Evolutionary conservation across 495 filamentous ascomycete species (phyloP).

Genomic region (Saxophila tyrrhenica): DNA sequence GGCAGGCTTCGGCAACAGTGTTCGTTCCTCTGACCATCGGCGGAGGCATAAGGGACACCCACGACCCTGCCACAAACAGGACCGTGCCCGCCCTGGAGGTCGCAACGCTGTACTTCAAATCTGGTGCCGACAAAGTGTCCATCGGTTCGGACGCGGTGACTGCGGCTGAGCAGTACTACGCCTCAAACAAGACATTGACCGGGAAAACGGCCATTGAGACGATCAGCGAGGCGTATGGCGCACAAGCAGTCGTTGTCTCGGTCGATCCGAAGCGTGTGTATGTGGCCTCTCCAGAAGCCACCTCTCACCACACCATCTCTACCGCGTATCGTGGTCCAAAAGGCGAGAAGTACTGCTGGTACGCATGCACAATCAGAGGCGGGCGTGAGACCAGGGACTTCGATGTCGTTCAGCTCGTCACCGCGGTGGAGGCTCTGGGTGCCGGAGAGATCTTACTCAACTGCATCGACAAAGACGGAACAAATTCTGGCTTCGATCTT

Average conservation of each 20-base stretch:
- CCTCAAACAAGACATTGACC: constrained; percentile 49
- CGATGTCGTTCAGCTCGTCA: constrained; percentile 75
- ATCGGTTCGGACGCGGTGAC: constrained; percentile 91
- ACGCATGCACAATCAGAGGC: constrained; percentile 93
- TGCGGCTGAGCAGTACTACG: constrained; percentile 82
- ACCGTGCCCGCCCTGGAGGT: constrained; percentile 81
- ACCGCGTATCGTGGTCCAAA: constrained; percentile 58
- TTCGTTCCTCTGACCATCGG: constrained; percentile 97
- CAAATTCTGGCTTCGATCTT: constrained; percentile 87
- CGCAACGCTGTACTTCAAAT: constrained; percentile 94
- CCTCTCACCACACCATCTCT: constrained; percentile 64
- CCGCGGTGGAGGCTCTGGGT: constrained; percentile 92
- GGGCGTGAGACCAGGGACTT: constrained; percentile 83
- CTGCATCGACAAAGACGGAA: constrained; percentile 95
- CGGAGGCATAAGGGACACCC: constrained; percentile 83
- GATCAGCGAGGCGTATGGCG: constrained; percentile 87
- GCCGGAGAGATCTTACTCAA: constrained; percentile 90
- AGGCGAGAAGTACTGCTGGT: constrained; percentile 85
- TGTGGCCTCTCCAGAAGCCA: constrained; percentile 58
- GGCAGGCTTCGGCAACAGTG: constrained; percentile 75
- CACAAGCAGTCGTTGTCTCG: constrained; percentile 92
- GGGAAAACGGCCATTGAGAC: constrained; percentile 87
- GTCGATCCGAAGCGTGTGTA: constrained; percentile 90
- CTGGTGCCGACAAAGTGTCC: constrained; percentile 95
- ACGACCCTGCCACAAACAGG: constrained; percentile 65